Evolutionary conservation across 306 rosid species (phyloP).

Genomic region (Quercus gilva): DNA sequence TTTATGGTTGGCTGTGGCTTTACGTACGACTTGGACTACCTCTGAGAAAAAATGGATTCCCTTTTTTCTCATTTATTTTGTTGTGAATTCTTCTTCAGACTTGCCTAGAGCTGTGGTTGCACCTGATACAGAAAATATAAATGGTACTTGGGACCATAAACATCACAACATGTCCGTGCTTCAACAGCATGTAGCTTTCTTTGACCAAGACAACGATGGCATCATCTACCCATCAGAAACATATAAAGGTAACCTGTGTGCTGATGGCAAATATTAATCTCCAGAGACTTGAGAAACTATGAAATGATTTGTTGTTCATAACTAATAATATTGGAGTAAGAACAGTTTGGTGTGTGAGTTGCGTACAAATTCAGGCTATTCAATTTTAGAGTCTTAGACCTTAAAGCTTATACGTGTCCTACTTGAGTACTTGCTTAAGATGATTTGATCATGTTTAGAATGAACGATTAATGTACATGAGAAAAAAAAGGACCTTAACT

Average conservation of each 20-base stretch:
- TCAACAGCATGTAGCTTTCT: constrained; percentile 76
- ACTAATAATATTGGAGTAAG: too few relatives aligned
- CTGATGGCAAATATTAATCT: neutral
- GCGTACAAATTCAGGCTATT: neutral
- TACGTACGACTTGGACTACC: too few relatives aligned
- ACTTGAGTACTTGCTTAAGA: too few relatives aligned
- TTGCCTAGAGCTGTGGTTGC: constrained; percentile 66
- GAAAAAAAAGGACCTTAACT: neutral
- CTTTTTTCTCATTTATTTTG: neutral
- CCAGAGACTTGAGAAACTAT: too few relatives aligned
- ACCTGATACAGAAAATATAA: constrained; percentile 57
- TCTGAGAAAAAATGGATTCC: too few relatives aligned
- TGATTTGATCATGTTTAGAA: too few relatives aligned
- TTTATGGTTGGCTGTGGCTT: too few relatives aligned
- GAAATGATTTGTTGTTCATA: too few relatives aligned
- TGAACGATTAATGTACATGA: too few relatives aligned
- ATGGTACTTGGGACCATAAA: constrained; percentile 63
- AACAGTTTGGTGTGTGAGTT: too few relatives aligned
- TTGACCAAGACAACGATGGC: constrained; percentile 66
- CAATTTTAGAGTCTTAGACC: neutral
- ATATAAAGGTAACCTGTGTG: constrained; percentile 39
- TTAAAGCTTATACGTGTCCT: too few relatives aligned
- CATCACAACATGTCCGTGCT: constrained; percentile 70
- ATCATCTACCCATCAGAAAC: constrained; percentile 74
- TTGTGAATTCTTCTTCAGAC: constrained; percentile 27